phyloP scores from a whole-genome alignment of 2,329 filamentous ascomycete genomes.

The Colletotrichum lentis region DNA sequence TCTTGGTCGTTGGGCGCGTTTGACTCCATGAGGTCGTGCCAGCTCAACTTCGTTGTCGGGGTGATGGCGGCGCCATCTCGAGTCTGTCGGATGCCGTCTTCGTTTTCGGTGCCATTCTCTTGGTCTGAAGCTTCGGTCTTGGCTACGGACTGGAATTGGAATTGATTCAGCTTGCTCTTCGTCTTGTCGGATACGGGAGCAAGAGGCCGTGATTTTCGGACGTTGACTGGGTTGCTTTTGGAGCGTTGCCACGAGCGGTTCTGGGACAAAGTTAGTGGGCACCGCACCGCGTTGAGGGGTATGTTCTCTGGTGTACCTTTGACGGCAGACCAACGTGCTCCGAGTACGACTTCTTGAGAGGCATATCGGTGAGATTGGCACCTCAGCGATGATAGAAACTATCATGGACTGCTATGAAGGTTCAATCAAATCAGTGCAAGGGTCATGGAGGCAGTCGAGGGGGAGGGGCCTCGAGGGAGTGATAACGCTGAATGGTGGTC shows the following conservation, averaged over 20 bases:
- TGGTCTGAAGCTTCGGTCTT: conserved; percentile 39
- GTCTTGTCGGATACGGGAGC: conserved; percentile 65
- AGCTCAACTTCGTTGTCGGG: conserved; percentile 51
- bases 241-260: conserved; percentile 62
- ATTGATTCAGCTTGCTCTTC: conserved; percentile 66
- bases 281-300: conserved; percentile 25
- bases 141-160: conserved; percentile 60
- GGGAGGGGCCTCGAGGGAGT: conserved; percentile 12
- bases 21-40: conserved; percentile 66
- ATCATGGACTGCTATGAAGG: conserved; percentile 40
- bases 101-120: conserved; percentile 39
- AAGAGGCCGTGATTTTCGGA: conserved; percentile 50
- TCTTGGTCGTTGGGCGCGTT: conserved; percentile 54
- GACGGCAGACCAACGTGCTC: conserved; percentile 42
- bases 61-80: conserved; percentile 35
- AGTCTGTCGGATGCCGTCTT: conserved; percentile 9
- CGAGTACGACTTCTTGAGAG: conserved; percentile 55
- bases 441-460: conserved; percentile 21
- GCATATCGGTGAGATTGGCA: conserved; percentile 41
- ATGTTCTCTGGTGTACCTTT: conserved; percentile 44
- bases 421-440: conserved; percentile 18
- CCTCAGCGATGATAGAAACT: conserved; percentile 43
- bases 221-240: conserved; percentile 58
- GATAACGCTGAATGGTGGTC: conserved; percentile 30
- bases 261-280: conserved; percentile 40